phyloP scores from a whole-genome alignment of 495 filamentous ascomycete genomes.

The Penicillium goetzii region DNA sequence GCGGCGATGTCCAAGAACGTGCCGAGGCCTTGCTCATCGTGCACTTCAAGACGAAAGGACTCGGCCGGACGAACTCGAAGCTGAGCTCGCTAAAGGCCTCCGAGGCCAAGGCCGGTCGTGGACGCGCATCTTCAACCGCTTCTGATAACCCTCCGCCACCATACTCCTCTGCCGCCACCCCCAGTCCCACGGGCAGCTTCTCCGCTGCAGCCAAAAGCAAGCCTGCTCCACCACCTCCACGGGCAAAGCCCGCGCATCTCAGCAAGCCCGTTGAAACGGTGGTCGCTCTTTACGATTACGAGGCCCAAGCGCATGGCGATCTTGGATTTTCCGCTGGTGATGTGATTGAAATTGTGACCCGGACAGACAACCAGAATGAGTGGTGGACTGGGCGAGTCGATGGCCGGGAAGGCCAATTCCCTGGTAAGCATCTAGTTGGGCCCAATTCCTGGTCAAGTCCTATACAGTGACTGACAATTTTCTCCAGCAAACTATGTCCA shows the following conservation, averaged over 20 bases:
- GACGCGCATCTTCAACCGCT: constrained; percentile 46
- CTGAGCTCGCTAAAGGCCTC: constrained; percentile 45
- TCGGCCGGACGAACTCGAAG: constrained; percentile 51
- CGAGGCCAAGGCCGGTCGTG: constrained; percentile 39
- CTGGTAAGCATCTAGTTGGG: constrained; percentile 63
- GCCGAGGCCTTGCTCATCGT: constrained; percentile 79
- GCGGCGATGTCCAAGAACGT: constrained; percentile 80
- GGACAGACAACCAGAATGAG: constrained; percentile 87
- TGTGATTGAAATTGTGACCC: constrained; percentile 80
- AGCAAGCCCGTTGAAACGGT: constrained; percentile 73
- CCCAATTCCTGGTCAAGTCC: neutral
- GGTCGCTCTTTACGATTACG: constrained; percentile 90
- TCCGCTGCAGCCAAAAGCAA: constrained; percentile 75
- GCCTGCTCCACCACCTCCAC: constrained; percentile 88
- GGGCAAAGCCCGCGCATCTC: constrained; percentile 82
- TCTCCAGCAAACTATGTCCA: constrained; percentile 50
- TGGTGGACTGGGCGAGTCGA: constrained; percentile 89
- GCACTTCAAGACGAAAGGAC: constrained; percentile 84
- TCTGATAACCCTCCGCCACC: constrained; percentile 71
- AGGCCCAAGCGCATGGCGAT: constrained; percentile 93
- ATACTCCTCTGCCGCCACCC: constrained; percentile 57
- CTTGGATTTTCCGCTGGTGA: constrained; percentile 91
- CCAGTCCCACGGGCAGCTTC: constrained; percentile 53
- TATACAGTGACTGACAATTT: constrained; percentile 12
- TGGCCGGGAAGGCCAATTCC: constrained; percentile 88